Conservation (phyloP, 305 asterid species). For the Petunia hybrid region DNA sequence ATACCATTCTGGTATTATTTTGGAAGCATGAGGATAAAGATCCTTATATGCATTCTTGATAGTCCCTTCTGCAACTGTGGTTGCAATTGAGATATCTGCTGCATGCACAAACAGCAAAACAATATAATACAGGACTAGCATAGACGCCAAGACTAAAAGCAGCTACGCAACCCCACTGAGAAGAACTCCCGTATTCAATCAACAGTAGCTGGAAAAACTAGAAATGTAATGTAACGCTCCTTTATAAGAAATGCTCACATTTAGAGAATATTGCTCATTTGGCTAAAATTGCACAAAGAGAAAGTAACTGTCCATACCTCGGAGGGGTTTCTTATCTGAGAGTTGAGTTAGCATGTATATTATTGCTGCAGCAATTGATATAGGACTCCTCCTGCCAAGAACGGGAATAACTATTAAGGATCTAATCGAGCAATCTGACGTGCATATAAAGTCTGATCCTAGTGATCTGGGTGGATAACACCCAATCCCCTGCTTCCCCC, state of each 20-base stretch:
- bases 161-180: neutral
- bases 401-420: neutral
- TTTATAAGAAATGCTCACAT: neutral
- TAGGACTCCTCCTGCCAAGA: conserved; percentile 82
- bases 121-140: neutral
- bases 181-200: neutral
- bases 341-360: conserved; percentile 80
- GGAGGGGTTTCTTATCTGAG: conserved; percentile 74
- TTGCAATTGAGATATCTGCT: conserved; percentile 64
- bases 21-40: conserved; percentile 64
- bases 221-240: conserved; percentile 5
- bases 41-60: conserved; percentile 73
- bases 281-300: conserved; percentile 15
- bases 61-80: conserved; percentile 76
- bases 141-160: conserved; percentile 11
- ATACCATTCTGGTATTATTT: conserved; percentile 72
- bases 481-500: neutral
- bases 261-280: neutral
- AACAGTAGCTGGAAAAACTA: neutral
- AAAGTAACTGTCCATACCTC: conserved; percentile 58
- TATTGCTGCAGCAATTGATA: conserved; percentile 84
- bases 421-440: neutral
- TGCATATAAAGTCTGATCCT: neutral
- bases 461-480: neutral
- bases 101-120: neutral